phyloP scores from a whole-genome alignment of 441 rosid genomes.

The Rhodomyrtus psidioides region DNA sequence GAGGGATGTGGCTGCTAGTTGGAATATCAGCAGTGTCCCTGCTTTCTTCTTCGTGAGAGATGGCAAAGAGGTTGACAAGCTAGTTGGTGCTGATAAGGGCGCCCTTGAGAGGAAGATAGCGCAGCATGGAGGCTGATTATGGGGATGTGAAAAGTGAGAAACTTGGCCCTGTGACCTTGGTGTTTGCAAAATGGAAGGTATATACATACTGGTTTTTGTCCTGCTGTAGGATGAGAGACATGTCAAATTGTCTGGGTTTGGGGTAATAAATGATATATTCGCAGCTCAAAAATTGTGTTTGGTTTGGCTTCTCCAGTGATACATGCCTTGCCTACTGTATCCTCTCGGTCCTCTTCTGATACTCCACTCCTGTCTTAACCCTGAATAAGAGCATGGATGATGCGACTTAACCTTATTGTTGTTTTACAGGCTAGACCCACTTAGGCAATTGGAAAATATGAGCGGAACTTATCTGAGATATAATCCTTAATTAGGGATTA shows the following conservation, averaged over 20 bases:
- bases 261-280: neutral
- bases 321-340: neutral
- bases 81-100: constrained; percentile 78
- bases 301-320: neutral
- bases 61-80: constrained; percentile 74
- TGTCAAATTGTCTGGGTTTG: neutral
- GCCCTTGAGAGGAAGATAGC: constrained; percentile 60
- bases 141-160: neutral
- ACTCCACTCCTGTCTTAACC: neutral
- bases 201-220: neutral
- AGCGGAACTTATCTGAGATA: neutral
- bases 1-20: constrained; percentile 56
- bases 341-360: neutral
- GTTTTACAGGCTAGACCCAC: neutral
- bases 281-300: neutral
- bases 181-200: neutral
- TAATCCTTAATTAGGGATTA: neutral
- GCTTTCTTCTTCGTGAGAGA: constrained; percentile 58
- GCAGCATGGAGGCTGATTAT: constrained; percentile 31
- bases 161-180: neutral
- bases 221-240: neutral
- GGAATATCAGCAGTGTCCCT: constrained; percentile 80
- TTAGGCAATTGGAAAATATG: neutral
- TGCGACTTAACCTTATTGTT: neutral
- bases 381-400: neutral